These are phyloP conservation scores for Clonostachys sp. DNA, from an alignment of 2,329 filamentous ascomycete species.

Conservation along the genomic window DNA sequence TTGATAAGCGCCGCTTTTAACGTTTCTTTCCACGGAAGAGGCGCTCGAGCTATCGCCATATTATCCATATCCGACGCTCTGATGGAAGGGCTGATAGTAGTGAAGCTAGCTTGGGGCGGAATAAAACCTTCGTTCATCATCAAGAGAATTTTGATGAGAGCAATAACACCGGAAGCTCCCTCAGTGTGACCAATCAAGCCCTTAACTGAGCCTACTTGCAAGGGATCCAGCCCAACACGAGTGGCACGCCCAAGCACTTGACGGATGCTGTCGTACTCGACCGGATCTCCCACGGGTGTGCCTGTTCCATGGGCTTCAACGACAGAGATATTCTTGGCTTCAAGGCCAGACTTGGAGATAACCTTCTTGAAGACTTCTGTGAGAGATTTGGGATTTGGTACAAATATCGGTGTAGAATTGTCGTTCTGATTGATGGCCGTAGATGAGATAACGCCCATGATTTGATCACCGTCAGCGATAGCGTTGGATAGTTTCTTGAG, in stretches of 20 bases:
- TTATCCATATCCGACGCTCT: background rate
- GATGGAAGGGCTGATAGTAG: constrained; percentile 1
- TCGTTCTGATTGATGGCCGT: constrained; percentile 36
- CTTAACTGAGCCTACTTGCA: constrained; percentile 42
- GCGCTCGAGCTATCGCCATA: background rate
- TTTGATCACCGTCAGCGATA: constrained; percentile 36
- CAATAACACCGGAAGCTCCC: constrained; percentile 10
- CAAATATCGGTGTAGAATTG: constrained; percentile 29
- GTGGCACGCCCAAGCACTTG: background rate
- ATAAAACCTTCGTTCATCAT: constrained; percentile 7
- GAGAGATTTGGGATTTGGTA: background rate
- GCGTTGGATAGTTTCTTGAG: constrained; percentile 43
- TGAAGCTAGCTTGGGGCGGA: constrained; percentile 5
- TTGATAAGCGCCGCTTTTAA: constrained; percentile 11
- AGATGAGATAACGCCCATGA: constrained; percentile 31
- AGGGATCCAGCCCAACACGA: background rate
- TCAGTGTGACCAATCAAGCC: constrained; percentile 29
- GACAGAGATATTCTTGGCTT: constrained; percentile 11
- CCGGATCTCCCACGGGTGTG: constrained; percentile 36
- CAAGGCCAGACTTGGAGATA: constrained; percentile 14
- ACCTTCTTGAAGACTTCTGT: constrained; percentile 22
- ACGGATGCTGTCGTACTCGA: constrained; percentile 37
- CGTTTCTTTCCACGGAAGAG: background rate
- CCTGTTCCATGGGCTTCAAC: constrained; percentile 32
- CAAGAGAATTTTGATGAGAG: constrained; percentile 3